Evolutionary conservation across 305 asterid species (phyloP), one percentile per base, ranked within the genome.

Genomic region (Fraxinus paxiana): DNA sequence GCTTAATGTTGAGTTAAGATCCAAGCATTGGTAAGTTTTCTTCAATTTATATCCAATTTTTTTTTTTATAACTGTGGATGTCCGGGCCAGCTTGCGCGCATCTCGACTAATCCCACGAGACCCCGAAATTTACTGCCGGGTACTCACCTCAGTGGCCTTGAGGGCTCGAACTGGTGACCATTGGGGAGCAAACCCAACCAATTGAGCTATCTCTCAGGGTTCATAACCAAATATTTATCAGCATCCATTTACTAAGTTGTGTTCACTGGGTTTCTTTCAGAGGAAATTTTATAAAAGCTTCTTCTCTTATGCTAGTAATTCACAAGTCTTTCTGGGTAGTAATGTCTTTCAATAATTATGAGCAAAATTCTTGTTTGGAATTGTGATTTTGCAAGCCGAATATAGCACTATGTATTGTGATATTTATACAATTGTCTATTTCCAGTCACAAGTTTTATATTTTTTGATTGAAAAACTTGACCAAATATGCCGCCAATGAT

Each of bases 371-470:
- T 30, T 69, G 12, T 30, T 69, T 1, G 75, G 75, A 30, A 69
- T 30, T 20, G 41, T 24, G 17, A 65, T 24, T 65, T 65, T 65
- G 17, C 18, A 26, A 24, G 73, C 35, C 17, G 17, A 65, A 65
- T 65, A 65, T 26, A 3, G 35, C 72, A 28, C 73, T 12, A 63
- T 63, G 34, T 24, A 63, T 4, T 22, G 72, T 24, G 72, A 63
- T 10, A 54, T 63, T 24, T 63, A 26, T 63, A 22, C 33, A 4
- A 10, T 67, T 34, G 41, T 61, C 34, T 17, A 73, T 78, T 73
- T 79, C 78, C 69, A 76, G 79, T 77, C 31, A 37, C 70, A 75
- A 73, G 82, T 78, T 38, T 51, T 51, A 51, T n/a, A 51, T n/a
- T n/a, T 81, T 33, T 78, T 77, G 26, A 77, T 75, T 75, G 6